A percentile compares a stretch with the other conserved stretches of the same genome.
These are phyloP conservation scores for Rhodotorula sp. DNA, from an alignment of 1,284 basidiomycete genomes.

Conservation along the genomic window DNA sequence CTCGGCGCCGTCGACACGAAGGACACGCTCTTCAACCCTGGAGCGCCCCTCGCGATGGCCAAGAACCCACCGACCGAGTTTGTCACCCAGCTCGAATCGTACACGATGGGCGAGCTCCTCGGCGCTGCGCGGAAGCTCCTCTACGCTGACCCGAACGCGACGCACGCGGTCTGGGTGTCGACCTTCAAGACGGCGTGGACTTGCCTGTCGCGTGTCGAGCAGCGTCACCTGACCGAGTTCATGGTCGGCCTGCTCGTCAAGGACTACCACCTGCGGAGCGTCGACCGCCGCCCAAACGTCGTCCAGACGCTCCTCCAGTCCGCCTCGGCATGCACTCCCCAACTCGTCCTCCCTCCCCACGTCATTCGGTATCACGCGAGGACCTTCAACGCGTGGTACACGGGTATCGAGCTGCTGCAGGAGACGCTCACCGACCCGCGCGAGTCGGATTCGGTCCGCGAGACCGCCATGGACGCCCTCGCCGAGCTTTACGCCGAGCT, in stretches of 20 bases:
- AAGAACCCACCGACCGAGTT: constrained; percentile 26
- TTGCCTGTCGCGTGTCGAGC: constrained; percentile 79
- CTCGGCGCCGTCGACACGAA: constrained; percentile 78
- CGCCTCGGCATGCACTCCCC: constrained; percentile 76
- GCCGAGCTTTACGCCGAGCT: constrained; percentile 95
- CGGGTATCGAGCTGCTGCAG: constrained; percentile 83
- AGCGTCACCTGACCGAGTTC: constrained; percentile 82
- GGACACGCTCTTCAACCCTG: constrained; percentile 46
- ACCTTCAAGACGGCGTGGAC: constrained; percentile 88
- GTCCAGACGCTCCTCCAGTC: constrained; percentile 87
- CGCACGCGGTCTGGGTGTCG: constrained; percentile 85
- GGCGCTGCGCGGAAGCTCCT: constrained; percentile 78
- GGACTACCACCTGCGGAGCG: constrained; percentile 88
- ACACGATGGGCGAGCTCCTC: constrained; percentile 57
- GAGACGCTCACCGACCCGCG: constrained; percentile 62
- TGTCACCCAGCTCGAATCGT: constrained; percentile 34
- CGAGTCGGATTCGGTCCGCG: constrained; percentile 77
- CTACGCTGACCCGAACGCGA: constrained; percentile 72
- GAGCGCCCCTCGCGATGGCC: constrained; percentile 1
- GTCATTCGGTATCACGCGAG: constrained; percentile 95
- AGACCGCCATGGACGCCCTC: constrained; percentile 84
- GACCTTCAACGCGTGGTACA: constrained; percentile 94
- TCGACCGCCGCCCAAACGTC: constrained; percentile 88
- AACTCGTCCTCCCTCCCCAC: constrained; percentile 87
- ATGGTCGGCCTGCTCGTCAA: constrained; percentile 88